Evolutionary conservation across 176 grass and related monocot genomes (phyloP).

Genomic region (Avena atlantica): DNA sequence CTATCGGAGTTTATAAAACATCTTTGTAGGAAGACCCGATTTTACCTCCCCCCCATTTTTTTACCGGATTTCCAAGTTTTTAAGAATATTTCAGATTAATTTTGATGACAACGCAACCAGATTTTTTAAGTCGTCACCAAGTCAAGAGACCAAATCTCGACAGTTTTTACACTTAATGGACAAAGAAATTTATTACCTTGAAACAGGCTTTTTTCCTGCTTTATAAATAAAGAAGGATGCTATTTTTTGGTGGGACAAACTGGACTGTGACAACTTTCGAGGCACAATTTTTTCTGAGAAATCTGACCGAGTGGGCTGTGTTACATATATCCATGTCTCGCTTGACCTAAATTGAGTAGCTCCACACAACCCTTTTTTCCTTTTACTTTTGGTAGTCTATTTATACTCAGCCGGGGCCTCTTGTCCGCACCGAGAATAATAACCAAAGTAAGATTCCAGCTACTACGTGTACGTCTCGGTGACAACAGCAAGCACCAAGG

Average conservation of each 20-base stretch:
- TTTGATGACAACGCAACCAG: neutral
- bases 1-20: neutral
- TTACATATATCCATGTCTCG: too few relatives aligned
- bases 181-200: too few relatives aligned
- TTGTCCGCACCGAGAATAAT: neutral
- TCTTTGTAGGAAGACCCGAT: neutral
- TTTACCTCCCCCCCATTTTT: too few relatives aligned
- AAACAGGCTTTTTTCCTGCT: too few relatives aligned
- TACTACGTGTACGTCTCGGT: neutral
- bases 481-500: neutral
- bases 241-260: too few relatives aligned
- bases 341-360: neutral
- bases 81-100: neutral
- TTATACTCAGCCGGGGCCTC: neutral
- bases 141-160: too few relatives aligned
- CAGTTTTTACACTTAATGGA: too few relatives aligned
- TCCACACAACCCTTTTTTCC: neutral
- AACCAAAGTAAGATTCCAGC: neutral
- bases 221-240: too few relatives aligned
- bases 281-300: too few relatives aligned
- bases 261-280: too few relatives aligned
- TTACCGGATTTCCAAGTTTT: too few relatives aligned
- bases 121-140: neutral
- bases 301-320: too few relatives aligned
- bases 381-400: neutral